These are phyloP conservation scores for Pelargonium fulgidum DNA, from an alignment of 441 rosid species.

Conservation along the genomic window DNA sequence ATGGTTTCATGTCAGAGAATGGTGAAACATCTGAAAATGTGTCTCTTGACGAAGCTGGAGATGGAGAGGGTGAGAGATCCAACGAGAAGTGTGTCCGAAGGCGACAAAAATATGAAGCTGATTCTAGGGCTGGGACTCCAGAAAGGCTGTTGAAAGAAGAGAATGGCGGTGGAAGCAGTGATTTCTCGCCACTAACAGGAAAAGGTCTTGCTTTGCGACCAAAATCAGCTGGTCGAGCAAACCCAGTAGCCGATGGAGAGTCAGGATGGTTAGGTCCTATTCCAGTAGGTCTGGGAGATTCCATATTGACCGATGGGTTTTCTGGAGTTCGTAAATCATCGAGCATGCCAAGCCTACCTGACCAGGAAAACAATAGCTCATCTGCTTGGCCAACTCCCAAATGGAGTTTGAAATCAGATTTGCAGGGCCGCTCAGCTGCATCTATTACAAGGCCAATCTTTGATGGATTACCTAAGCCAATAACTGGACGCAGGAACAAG, in stretches of 20 bases:
- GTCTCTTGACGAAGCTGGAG: constrained; percentile 37
- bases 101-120: constrained; percentile 49
- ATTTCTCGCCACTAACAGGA: constrained; percentile 36
- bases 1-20: constrained; percentile 23
- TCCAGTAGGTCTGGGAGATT: constrained; percentile 43
- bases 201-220: constrained; percentile 48
- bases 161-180: constrained; percentile 35
- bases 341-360: constrained; percentile 56
- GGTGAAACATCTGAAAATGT: constrained; percentile 22
- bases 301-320: constrained; percentile 33
- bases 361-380: constrained; percentile 37
- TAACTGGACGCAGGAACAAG: constrained; percentile 50
- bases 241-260: constrained; percentile 31
- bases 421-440: constrained; percentile 48
- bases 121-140: constrained; percentile 31
- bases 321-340: constrained; percentile 52
- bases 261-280: constrained; percentile 38
- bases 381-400: constrained; percentile 48
- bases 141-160: constrained; percentile 53
- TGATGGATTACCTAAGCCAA: constrained; percentile 64
- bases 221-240: constrained; percentile 43
- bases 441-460: constrained; percentile 53
- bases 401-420: constrained; percentile 60
- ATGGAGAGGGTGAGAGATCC: constrained; percentile 42
- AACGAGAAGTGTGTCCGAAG: constrained; percentile 46